phyloP scores from a whole-genome alignment of 129 eudicot species.

The Pittosporum tobira region DNA sequence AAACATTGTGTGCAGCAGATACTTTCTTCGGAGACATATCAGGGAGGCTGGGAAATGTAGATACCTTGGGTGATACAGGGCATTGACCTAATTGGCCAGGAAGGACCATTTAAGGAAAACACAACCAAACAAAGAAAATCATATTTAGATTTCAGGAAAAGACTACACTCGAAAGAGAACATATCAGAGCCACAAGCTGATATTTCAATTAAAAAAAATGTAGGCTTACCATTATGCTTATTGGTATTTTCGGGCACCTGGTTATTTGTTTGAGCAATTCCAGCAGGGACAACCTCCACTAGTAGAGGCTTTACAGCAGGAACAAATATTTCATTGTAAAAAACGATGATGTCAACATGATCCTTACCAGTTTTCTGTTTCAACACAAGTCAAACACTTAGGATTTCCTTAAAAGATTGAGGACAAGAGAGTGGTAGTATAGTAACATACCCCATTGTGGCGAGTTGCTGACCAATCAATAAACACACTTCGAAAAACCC shows the following conservation, averaged over 20 bases:
- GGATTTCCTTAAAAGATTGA: constrained; percentile 2
- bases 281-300: constrained; percentile 69
- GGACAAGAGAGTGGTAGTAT: background rate
- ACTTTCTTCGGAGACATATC: constrained; percentile 99
- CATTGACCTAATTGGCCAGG: constrained; percentile 40
- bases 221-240: constrained; percentile 43
- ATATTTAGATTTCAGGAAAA: no score
- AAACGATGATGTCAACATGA: constrained; percentile 81
- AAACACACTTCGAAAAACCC: constrained; percentile 86
- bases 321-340: constrained; percentile 79
- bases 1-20: constrained; percentile 76
- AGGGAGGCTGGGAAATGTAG: constrained; percentile 85
- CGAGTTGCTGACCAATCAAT: constrained; percentile 64
- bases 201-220: no score
- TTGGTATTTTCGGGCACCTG: constrained; percentile 39
- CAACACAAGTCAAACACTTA: constrained; percentile 13
- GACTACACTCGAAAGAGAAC: no score
- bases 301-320: constrained; percentile 81
- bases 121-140: no score
- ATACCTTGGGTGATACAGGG: constrained; percentile 80
- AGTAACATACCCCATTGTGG: constrained; percentile 39
- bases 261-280: constrained; percentile 33
- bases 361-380: constrained; percentile 73
- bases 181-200: no score
- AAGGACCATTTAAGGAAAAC: background rate